A percentile compares a stretch with the other conserved stretches of the same genome.
These are phyloP conservation scores for Remersonia thermophila DNA, from an alignment of 2,329 filamentous ascomycete genomes.

Conservation along the genomic window DNA sequence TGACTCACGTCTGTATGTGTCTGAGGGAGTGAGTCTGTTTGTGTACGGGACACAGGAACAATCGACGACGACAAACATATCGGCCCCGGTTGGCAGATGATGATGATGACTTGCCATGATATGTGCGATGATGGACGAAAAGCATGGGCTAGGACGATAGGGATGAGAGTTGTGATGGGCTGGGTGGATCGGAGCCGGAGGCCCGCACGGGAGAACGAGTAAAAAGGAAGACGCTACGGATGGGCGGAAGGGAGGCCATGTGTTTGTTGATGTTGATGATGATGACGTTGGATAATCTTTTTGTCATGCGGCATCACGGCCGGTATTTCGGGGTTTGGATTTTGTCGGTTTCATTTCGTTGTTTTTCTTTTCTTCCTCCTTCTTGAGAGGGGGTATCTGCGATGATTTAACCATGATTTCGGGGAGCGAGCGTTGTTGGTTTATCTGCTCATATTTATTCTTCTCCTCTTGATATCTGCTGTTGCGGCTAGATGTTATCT, in stretches of 20 bases:
- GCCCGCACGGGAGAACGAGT: neutral
- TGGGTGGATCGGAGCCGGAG: neutral
- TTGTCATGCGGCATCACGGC: slow-evolving; percentile 5
- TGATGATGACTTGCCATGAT: neutral
- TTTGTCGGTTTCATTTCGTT: slow-evolving; percentile 13
- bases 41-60: slow-evolving; percentile 4
- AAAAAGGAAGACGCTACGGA: neutral
- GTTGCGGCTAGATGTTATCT: neutral
- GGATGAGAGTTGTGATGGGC: slow-evolving; percentile 10
- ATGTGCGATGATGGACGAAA: slow-evolving; percentile 9
- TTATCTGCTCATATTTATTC: slow-evolving; percentile 15
- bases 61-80: neutral
- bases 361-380: slow-evolving; percentile 4
- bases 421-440: slow-evolving; percentile 16
- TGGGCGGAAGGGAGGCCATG: too few species aligned
- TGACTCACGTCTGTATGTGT: too few species aligned
- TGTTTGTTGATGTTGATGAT: slow-evolving; percentile 4
- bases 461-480: slow-evolving; percentile 16
- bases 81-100: neutral
- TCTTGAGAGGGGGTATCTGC: slow-evolving; percentile 1
- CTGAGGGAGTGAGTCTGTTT: too few species aligned
- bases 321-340: slow-evolving; percentile 10
- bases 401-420: slow-evolving; percentile 1
- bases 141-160: too few species aligned
- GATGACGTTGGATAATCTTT: slow-evolving; percentile 6